Percentiles rank a stretch among this genome's conserved stretches.
Conservation (phyloP, 106 monocot species). For the Acorus calamus region DNA sequence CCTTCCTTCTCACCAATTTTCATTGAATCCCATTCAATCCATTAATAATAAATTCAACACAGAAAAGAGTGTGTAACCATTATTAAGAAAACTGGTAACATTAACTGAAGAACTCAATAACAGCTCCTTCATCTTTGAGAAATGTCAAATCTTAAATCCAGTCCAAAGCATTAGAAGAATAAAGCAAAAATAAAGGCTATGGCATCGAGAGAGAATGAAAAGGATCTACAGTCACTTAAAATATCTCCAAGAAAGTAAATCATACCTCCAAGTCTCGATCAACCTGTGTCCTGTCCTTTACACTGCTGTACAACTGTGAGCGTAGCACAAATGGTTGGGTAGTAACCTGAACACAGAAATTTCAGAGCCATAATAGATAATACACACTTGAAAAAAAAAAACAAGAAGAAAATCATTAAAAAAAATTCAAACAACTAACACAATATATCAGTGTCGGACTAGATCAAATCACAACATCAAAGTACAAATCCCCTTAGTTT, state of each 20-base stretch:
- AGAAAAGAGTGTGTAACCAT: too few species aligned
- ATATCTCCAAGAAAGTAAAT: background rate
- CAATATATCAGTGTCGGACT: background rate
- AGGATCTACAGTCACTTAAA: background rate
- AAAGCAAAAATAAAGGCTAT: background rate
- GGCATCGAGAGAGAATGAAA: background rate
- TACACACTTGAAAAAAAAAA: background rate
- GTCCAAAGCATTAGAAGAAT: background rate
- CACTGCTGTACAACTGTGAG: slow-evolving; percentile 72
- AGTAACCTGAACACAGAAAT: slow-evolving; percentile 31
- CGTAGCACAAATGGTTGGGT: slow-evolving; percentile 64
- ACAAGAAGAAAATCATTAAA: background rate
- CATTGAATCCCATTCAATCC: too few species aligned
- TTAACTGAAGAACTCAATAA: too few species aligned
- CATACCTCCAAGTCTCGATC: slow-evolving; percentile 85
- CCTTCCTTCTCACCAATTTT: too few species aligned
- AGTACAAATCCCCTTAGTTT: too few species aligned
- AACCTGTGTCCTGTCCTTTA: slow-evolving; percentile 87
- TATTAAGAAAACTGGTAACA: too few species aligned
- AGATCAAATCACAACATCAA: background rate
- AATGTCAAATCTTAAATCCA: too few species aligned
- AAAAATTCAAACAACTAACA: background rate
- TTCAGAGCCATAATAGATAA: background rate
- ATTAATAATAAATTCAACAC: too few species aligned
- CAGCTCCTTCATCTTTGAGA: too few species aligned